Base-by-base conservation (phyloP, 805 yeast species). In the Suhomyces faveliae region DNA sequence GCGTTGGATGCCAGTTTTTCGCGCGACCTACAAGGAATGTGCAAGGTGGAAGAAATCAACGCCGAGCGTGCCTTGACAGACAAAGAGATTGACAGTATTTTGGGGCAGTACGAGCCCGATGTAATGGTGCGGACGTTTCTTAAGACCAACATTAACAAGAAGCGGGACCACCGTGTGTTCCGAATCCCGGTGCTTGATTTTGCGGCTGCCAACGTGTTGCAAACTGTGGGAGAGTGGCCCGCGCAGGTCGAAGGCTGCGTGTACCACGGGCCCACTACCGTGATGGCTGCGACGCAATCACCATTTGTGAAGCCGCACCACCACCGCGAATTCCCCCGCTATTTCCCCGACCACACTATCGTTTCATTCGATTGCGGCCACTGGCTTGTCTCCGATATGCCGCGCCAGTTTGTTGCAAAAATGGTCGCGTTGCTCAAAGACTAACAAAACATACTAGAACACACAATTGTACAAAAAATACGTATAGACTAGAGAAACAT, bases 251-350 rank as follows among this genome's bases (percentile, higher is more conserved):
- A 57, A 38, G 56, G 52, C 22, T 8, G 51, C 29, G 49, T 25
- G 42, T 72, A 59, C 54, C 41, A 49, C 2, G 63, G 62, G 23
- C 73, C 76, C 1, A 69, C 73, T 2, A 51, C 76, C 37, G 73
- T 80, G 42, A 61, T 80, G 57, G 69, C 71, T 47, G 84, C 78
- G 3, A 47, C 59, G 13, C 48, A 66, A 12, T 77, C 83, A 1
- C 57, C 61, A 0, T 75, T 80, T 47, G 69, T 81, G 12, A 58
- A 56, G 12, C 64, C 64, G 3, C 51, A 67, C 41, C 64, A 62
- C 30, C 51, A 44, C 3, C 23, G 17, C 1, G 59, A 46, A 9
- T 70, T 70, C 46, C 55, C 58, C 1, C 39, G 43, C 5, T 64
- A 63, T 49, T 71, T 69, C 52, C 33, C 62, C n/a, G 29, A 63